Percentiles rank a stretch among this genome's conserved stretches.
Conservation (phyloP, 805 yeast genomes). For the Pichia cabralensis region DNA sequence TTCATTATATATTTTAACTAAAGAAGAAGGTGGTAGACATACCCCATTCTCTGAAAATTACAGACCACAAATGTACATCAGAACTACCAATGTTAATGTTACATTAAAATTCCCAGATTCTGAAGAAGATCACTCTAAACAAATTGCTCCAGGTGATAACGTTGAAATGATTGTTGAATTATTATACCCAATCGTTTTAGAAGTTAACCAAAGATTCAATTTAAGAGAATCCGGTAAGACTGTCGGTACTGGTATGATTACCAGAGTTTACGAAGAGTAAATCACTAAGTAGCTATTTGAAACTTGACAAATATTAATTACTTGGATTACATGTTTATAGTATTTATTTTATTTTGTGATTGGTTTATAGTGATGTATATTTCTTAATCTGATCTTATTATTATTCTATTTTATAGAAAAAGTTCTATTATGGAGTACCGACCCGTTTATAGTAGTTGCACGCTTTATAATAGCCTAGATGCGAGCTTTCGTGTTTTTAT, state of each 20-base stretch:
- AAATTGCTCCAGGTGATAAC: conserved; percentile 97
- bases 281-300: background rate
- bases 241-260: conserved; percentile 96
- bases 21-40: conserved; percentile 99
- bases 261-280: conserved; percentile 40
- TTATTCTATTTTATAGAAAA: too few species aligned
- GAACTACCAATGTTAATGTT: conserved; percentile 94
- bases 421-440: too few species aligned
- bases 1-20: conserved; percentile 82
- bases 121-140: conserved; percentile 72
- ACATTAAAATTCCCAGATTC: conserved; percentile 79
- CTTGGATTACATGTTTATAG: conserved; percentile 13
- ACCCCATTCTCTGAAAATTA: conserved; percentile 94
- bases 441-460: too few species aligned
- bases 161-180: conserved; percentile 90
- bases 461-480: too few species aligned
- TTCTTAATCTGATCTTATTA: too few species aligned
- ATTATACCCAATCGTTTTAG: conserved; percentile 86
- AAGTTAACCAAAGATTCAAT: conserved; percentile 97
- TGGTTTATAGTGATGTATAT: too few species aligned
- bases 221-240: conserved; percentile 99
- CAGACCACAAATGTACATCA: conserved; percentile 95
- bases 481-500: too few species aligned
- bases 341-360: conserved; percentile 1
- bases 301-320: background rate